These are phyloP conservation scores for Populus tomentosa DNA, from an alignment of 441 rosid genomes.

Conservation along the genomic window DNA sequence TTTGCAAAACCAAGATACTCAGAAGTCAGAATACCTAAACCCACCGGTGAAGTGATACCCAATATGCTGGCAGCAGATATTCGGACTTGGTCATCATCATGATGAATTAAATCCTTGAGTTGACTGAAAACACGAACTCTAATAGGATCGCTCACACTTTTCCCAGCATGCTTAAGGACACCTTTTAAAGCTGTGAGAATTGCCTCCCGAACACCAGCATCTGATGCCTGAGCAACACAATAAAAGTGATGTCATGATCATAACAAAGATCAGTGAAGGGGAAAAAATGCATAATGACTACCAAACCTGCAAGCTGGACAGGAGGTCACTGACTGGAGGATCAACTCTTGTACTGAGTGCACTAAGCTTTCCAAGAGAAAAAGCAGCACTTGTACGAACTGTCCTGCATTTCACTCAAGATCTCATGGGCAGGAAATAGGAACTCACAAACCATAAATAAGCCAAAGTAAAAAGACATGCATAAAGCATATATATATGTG, in stretches of 20 bases:
- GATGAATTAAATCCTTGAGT: too few relatives aligned
- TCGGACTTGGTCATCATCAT: too few relatives aligned
- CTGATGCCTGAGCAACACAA: too few relatives aligned
- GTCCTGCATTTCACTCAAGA: conserved; percentile 51
- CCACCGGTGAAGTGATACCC: too few relatives aligned
- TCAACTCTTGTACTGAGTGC: conserved; percentile 97
- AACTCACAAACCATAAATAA: not conserved
- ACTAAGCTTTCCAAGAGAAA: conserved; percentile 97
- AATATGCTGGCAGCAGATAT: too few relatives aligned
- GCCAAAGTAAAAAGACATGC: not conserved
- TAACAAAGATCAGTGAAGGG: conserved; percentile 3
- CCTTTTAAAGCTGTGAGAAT: too few relatives aligned
- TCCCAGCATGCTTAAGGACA: too few relatives aligned
- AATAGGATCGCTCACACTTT: too few relatives aligned
- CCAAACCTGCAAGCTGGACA: conserved; percentile 84
- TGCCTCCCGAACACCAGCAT: too few relatives aligned
- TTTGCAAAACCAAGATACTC: not conserved
- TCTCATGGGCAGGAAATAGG: conserved; percentile 7
- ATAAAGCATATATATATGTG: not conserved
- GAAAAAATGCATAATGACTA: not conserved
- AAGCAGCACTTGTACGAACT: conserved; percentile 97
- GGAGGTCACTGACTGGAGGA: conserved; percentile 85
- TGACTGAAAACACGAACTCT: too few relatives aligned
- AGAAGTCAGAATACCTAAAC: too few relatives aligned
- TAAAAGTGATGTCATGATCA: too few relatives aligned